Evolutionary conservation across 768 basidiomycete species (phyloP).

Genomic region (Tricholoma hemisulphureum): DNA sequence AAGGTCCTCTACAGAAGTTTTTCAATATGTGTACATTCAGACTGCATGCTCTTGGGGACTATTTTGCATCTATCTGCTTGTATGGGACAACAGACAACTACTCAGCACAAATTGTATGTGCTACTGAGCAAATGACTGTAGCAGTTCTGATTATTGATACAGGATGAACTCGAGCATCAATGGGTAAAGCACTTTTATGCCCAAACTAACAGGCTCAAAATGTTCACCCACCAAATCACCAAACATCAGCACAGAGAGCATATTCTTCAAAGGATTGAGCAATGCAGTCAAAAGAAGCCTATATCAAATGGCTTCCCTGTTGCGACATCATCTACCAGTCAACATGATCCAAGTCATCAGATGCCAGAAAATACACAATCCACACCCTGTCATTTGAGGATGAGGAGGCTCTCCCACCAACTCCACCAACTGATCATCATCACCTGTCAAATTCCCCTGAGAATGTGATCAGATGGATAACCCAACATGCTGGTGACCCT

Average conservation of each 20-base stretch:
- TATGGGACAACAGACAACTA: slow-evolving; percentile 38
- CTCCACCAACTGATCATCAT: slow-evolving; percentile 13
- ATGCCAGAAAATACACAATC: too few species aligned
- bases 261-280: background rate
- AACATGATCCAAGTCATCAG: background rate
- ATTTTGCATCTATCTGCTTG: slow-evolving; percentile 17
- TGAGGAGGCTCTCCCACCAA: slow-evolving; percentile 8
- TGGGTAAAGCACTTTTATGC: slow-evolving; percentile 33
- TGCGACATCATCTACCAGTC: background rate
- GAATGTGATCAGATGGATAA: background rate
- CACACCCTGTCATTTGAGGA: slow-evolving; percentile 5
- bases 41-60: slow-evolving; percentile 33
- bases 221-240: slow-evolving; percentile 21
- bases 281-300: background rate
- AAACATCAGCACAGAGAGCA: slow-evolving; percentile 8
- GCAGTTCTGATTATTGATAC: background rate
- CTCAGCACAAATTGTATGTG: slow-evolving; percentile 33
- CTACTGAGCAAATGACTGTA: background rate
- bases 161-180: slow-evolving; percentile 40
- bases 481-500: slow-evolving; percentile 19
- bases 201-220: slow-evolving; percentile 24
- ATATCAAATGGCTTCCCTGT: background rate
- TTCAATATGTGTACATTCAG: slow-evolving; percentile 34
- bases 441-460: slow-evolving; percentile 20
- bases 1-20: background rate